Conservation (phyloP, 2,329 filamentous ascomycete genomes). For the Sclerotinia borealis region DNA sequence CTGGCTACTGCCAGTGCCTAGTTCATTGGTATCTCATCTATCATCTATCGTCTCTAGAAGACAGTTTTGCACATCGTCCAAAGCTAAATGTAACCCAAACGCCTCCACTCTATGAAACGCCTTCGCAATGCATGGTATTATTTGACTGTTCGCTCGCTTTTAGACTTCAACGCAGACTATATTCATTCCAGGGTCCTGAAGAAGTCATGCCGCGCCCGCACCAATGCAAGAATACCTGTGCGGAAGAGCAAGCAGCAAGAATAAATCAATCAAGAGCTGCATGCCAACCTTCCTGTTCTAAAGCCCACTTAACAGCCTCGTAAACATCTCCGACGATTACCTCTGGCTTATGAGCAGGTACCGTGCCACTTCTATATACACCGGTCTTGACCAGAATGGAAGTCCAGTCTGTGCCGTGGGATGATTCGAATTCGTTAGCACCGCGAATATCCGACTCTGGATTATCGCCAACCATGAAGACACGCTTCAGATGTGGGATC, state of each 20-base stretch:
- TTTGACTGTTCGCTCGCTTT: neutral
- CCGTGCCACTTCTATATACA: slow-evolving; percentile 56
- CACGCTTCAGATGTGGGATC: slow-evolving; percentile 52
- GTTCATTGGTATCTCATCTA: neutral
- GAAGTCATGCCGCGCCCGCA: neutral
- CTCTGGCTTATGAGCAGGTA: slow-evolving; percentile 55
- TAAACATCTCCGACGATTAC: slow-evolving; percentile 68
- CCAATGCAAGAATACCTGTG: neutral
- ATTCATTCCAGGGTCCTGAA: neutral
- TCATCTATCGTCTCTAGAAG: neutral
- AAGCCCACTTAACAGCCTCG: slow-evolving; percentile 70
- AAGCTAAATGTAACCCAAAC: neutral
- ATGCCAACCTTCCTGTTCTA: slow-evolving; percentile 42
- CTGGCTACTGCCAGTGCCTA: neutral
- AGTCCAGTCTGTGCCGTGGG: slow-evolving; percentile 65
- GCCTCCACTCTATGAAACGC: neutral
- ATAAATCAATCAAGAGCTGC: neutral
- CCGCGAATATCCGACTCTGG: slow-evolving; percentile 86
- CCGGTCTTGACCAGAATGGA: slow-evolving; percentile 76
- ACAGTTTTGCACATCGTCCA: neutral
- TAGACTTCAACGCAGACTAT: neutral
- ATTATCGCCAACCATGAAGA: slow-evolving; percentile 95
- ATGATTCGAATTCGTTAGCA: slow-evolving; percentile 68
- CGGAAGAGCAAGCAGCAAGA: neutral
- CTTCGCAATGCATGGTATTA: neutral